Conservation (phyloP, 208 protist genomes). For the Leishmania tropica region DNA sequence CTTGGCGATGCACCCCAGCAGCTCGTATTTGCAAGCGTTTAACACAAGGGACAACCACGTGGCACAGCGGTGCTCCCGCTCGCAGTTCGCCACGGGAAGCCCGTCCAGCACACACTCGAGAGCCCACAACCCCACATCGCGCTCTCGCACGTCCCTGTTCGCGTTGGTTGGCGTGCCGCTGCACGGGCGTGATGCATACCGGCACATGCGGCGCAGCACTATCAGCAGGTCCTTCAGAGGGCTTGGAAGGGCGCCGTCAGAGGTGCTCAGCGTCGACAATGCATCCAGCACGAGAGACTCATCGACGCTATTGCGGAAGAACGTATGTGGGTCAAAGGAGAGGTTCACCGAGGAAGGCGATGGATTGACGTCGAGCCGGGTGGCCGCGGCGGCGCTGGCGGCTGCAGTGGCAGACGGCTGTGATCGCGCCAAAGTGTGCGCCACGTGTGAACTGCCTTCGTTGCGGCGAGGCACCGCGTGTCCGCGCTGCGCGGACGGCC, state of each 20-base stretch:
- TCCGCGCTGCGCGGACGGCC: too few relatives aligned
- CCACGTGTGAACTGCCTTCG: not conserved
- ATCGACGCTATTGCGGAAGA: conserved; percentile 41
- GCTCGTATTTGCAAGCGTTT: conserved; percentile 59
- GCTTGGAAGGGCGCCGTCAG: conserved; percentile 38
- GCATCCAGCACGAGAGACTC: conserved; percentile 43
- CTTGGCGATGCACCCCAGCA: conserved; percentile 52
- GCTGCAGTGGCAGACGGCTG: not conserved
- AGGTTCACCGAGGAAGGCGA: conserved; percentile 7
- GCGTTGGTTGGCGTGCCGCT: conserved; percentile 44
- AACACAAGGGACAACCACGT: conserved; percentile 70
- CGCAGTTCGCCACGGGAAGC: conserved; percentile 73
- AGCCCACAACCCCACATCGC: conserved; percentile 62
- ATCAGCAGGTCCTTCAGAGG: conserved; percentile 65
- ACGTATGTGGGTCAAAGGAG: conserved; percentile 28
- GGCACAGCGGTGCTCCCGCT: conserved; percentile 66
- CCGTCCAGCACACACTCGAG: conserved; percentile 54
- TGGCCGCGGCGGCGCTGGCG: not conserved
- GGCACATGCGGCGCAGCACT: conserved; percentile 59
- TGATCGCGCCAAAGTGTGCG: not conserved
- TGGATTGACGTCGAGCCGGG: not conserved
- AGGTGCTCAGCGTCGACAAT: conserved; percentile 27
- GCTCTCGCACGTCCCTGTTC: conserved; percentile 51
- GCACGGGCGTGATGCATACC: conserved; percentile 40
- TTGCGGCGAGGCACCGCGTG: not conserved